Evolutionary conservation across 768 basidiomycete species (phyloP).

Genomic region (Brasilioporus rufonigricans): DNA sequence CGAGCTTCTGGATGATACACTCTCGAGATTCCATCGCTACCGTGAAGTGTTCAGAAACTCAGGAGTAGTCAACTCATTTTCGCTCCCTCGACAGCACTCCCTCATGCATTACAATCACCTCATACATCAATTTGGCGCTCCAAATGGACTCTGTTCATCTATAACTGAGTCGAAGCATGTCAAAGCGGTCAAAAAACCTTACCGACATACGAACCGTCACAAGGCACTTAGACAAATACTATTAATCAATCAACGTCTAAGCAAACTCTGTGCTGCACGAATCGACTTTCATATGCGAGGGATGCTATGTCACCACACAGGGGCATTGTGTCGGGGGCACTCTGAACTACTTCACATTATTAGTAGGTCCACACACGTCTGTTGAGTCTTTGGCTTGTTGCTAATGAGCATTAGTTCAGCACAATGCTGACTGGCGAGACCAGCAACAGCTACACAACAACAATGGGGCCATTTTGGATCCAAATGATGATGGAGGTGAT

Average conservation of each 20-base stretch:
- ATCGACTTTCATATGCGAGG: neutral
- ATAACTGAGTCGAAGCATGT: neutral
- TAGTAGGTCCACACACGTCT: no score
- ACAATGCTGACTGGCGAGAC: no score
- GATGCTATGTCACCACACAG: neutral
- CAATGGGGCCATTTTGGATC: no score
- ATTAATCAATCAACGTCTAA: neutral
- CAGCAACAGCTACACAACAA: no score
- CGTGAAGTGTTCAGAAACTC: neutral
- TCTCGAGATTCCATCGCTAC: neutral
- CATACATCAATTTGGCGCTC: neutral
- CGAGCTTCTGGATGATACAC: no score
- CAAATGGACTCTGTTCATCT: no score
- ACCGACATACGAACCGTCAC: neutral
- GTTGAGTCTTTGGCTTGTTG: no score
- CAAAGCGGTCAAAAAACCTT: neutral
- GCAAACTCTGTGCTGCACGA: neutral
- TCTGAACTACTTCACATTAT: no score
- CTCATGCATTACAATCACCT: neutral
- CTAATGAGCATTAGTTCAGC: no score
- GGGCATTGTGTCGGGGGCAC: neutral
- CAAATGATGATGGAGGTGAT: no score
- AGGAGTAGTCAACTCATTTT: neutral
- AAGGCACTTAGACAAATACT: neutral
- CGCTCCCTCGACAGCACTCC: neutral